Evolutionary conservation across 495 filamentous ascomycete genomes (phyloP).

Genomic region (Penicillium fimorum): DNA sequence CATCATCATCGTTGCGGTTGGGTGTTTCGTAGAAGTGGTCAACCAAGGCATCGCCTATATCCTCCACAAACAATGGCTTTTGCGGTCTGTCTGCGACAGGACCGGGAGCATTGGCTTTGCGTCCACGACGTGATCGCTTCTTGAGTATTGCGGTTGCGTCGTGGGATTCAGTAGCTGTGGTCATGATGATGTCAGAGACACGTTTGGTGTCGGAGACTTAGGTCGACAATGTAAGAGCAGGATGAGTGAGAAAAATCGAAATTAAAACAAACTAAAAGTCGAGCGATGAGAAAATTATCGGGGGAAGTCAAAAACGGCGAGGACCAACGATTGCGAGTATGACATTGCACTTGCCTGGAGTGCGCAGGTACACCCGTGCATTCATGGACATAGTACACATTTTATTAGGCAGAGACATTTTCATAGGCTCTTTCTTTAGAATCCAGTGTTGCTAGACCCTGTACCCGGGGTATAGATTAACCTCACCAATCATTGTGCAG

Average conservation of each 20-base stretch:
- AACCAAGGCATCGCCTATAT: slow-evolving; percentile 24
- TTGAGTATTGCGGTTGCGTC: slow-evolving; percentile 4
- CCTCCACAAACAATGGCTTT: slow-evolving; percentile 23
- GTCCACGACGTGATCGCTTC: slow-evolving; percentile 15
- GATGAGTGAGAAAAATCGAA: neutral
- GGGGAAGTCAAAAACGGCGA: neutral
- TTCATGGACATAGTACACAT: too few species aligned
- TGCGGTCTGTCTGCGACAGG: slow-evolving; percentile 9
- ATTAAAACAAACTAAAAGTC: neutral
- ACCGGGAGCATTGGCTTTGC: slow-evolving; percentile 11
- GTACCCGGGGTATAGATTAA: neutral
- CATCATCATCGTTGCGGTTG: slow-evolving; percentile 2
- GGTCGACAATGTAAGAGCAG: neutral
- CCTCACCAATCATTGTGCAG: neutral
- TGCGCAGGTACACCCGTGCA: neutral
- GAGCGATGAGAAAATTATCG: neutral
- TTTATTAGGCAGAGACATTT: slow-evolving; percentile 2
- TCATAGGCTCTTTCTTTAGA: neutral
- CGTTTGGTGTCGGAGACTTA: neutral
- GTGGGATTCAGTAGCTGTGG: neutral
- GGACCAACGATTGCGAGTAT: neutral
- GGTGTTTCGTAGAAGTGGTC: slow-evolving; percentile 20
- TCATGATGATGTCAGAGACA: neutral
- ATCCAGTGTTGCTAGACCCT: neutral
- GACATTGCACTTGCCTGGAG: neutral